These are phyloP conservation scores for Fusarium fracticaudum DNA, from an alignment of 2,329 filamentous ascomycete species.

Conservation along the genomic window DNA sequence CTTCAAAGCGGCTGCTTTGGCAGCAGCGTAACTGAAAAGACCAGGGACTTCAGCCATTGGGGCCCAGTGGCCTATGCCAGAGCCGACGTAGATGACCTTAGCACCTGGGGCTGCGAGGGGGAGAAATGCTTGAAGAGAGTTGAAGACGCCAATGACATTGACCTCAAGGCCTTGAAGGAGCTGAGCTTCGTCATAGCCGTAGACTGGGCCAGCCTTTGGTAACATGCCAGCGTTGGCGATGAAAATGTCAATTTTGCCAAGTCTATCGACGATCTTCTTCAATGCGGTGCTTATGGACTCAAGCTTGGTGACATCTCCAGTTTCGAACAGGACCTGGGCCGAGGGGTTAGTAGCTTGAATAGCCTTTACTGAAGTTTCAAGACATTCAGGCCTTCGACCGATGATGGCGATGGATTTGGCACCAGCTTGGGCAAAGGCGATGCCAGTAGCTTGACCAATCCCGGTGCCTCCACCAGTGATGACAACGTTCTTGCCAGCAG, in stretches of 20 bases:
- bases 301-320: background rate
- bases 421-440: conserved; percentile 59
- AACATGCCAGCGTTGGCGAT: conserved; percentile 22
- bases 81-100: conserved; percentile 35
- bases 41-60: conserved; percentile 16
- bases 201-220: background rate
- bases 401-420: conserved; percentile 51
- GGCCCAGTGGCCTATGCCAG: conserved; percentile 34
- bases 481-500: conserved; percentile 58
- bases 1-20: conserved; percentile 49
- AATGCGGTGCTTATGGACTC: background rate
- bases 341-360: background rate
- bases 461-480: conserved; percentile 72
- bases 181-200: conserved; percentile 8
- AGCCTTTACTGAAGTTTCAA: conserved; percentile 35
- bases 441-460: conserved; percentile 70
- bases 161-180: conserved; percentile 25
- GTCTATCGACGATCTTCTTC: background rate
- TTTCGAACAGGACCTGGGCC: background rate
- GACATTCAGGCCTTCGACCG: conserved; percentile 46
- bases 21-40: conserved; percentile 45
- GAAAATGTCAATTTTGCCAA: conserved; percentile 33
- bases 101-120: conserved; percentile 21
- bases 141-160: conserved; percentile 39
- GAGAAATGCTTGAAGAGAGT: conserved; percentile 40